Base-by-base conservation (phyloP, 1,139 yeast genomes). In the Saccharomyces pastorianus region DNA sequence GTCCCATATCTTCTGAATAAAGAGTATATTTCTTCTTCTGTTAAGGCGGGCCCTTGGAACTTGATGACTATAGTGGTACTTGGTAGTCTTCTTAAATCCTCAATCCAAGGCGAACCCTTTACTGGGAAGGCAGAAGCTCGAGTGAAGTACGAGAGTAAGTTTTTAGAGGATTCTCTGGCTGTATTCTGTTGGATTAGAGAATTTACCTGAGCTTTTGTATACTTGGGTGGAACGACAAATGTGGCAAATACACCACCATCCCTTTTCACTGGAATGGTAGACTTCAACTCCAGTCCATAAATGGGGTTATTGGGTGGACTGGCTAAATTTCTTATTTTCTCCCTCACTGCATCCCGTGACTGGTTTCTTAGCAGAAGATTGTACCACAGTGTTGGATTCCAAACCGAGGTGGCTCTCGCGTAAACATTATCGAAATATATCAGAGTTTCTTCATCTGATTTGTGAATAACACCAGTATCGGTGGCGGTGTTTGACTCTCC, bases 231-330 rank as follows among this genome's bases (percentile, higher is more conserved):
- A 6, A 84, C 80, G 48, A 73, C 72, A 63, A 85, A 86, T 60
- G 85, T 85, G 34, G 88, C 93, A 75, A 93, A 91, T 0, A 90
- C 96, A 47, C 98, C 98, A 52, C 97, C 96, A 65, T 93, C 99
- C 59, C 96, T 73, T 57, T 72, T 78, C 55, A 87, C 76, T 0
- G 96, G 87, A 14, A 88, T 84, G 38, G 88, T 75, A 46, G 73
- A 80, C 46, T 71, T 75, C 59, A 71, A 70, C 58, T 69, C 66
- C 25, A 82, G 59, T 0, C 73, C 73, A 27, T 73, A 73, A 17
- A 80, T 72, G 1, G 78, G 76, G 34, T 71, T 66, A 4, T 61
- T 68, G 3, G 59, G 55, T 3, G 83, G 82, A 52, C 79, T 73
- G 0, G 80, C 76, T 32, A 71, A 64, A 23, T 61, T 59, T 52